A percentile compares a stretch with the other conserved stretches of the same genome.
Conservation (phyloP, 179 eudicot species). For the Actinidia chinensis region DNA sequence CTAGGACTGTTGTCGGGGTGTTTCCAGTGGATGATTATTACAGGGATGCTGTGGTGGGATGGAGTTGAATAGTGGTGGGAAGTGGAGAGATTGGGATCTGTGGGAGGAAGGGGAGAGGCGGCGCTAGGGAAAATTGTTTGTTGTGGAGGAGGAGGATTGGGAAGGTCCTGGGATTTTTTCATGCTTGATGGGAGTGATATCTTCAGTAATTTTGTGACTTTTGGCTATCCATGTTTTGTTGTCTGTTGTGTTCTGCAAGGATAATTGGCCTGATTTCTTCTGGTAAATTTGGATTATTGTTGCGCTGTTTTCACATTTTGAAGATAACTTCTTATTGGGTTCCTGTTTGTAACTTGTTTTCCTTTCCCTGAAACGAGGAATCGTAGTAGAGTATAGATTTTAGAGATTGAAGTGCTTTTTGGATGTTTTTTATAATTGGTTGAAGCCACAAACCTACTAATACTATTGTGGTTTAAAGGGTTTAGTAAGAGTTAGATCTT, state of each 20-base stretch:
- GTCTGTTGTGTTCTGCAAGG: slow-evolving; percentile 10
- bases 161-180: slow-evolving; percentile 55
- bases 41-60: slow-evolving; percentile 75
- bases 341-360: background rate
- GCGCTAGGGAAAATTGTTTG: slow-evolving; percentile 75
- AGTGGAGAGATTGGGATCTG: slow-evolving; percentile 91
- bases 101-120: slow-evolving; percentile 71
- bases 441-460: too few species aligned
- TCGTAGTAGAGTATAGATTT: too few species aligned
- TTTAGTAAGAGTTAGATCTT: too few species aligned
- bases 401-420: too few species aligned
- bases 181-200: slow-evolving; percentile 78
- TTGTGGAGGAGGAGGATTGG: slow-evolving; percentile 42
- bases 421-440: too few species aligned
- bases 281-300: background rate
- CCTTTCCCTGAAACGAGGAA: too few species aligned
- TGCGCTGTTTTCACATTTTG: background rate
- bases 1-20: slow-evolving; percentile 73
- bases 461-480: too few species aligned
- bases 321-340: background rate
- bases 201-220: slow-evolving; percentile 42
- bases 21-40: slow-evolving; percentile 86
- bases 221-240: slow-evolving; percentile 2
- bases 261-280: too few species aligned
- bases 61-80: slow-evolving; percentile 48